Base-by-base conservation (phyloP, 2,329 filamentous ascomycete genomes). In the Aspergillus pseudoglaucus region DNA sequence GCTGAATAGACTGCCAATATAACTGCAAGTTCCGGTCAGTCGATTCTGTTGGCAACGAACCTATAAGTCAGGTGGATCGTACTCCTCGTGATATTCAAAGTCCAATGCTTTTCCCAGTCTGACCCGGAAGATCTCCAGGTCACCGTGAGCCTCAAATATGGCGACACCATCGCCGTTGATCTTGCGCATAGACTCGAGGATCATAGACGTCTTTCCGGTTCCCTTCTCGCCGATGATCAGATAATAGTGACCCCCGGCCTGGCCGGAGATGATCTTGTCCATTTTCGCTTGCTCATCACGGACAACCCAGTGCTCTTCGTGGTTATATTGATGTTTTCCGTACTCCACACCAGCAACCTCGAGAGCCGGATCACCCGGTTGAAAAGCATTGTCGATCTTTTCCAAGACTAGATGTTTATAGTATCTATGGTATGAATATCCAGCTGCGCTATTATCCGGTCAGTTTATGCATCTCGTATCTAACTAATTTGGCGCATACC, bases 141-240 rank as follows among this genome's bases (percentile, higher is more conserved):
- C 90, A 4, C 90, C 86, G 68, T 98, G 93, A 1, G 91, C 90
- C 69, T 98, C 93, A 61, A 97, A 88, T 88, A 98, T 95, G 56
- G 90, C 86, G 40, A 91, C 85, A 18, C 88, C 88, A 51, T 93
- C 86, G 3, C 90, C 93, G 53, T 95, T 81, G 47, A 90, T 85
- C 67, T 94, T 94, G 46, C 85, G 83, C 91, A 98, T 98, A 7
- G 89, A 88, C 64, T 97, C 89, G 17, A 98, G 77, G 60, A 98
- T 73, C 93, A 98, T 97, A 56, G 88, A 94, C 51, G 88, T 94
- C 74, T 98, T 98, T 6, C 93, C 93, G 0, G 88, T 94, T 4
- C 93, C 93, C 71, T 98, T 97, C 63, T 97, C 93, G 40, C 93
- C 93, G 42, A 97, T 83, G 2, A 98, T 75, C 2, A 98, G 78